Base-by-base conservation (phyloP, 192 early-diverging fungal genomes). In the Podochytrium sp. region DNA sequence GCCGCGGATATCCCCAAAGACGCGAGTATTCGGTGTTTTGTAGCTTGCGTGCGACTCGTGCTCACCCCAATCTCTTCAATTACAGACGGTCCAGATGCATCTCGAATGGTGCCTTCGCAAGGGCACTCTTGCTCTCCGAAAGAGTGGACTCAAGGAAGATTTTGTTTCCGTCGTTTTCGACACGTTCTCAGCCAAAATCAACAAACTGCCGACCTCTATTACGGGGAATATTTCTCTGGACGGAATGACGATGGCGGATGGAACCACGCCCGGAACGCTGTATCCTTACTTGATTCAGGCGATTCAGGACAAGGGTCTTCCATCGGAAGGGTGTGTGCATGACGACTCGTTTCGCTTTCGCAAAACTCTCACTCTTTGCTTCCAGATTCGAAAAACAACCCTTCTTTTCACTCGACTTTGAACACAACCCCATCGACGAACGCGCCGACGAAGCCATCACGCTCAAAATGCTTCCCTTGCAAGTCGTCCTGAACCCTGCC, bases 381-480 rank as follows among this genome's bases (percentile, higher is more conserved):
- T 66, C 43, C 32, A 69, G 66, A 30, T 69, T 34, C 51, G 66
- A 69, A 34, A 69, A 69, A 37, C 62, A 65, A 33, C 71, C 80
- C 0, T 96, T 96, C 74, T 95, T 96, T 73, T 78, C 79, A 4
- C 72, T 93, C 23, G 81, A 79, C 10, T 92, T 95, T 80, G 96
- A 98, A 69, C 86, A 93, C 59, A 92, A 93, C 33, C 97, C 97
- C 2, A 75, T 96, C n/a, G 95, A 98, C 76, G 85, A 80, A 25
- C 90, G 93, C 41, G 96, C 94, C 0, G 95, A 97, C 74, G 91
- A 94, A 61, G 92, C 90, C 1, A 63, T 99, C 6, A 84, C 87
- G 12, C 81, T 99, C 51, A 87, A 89, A 47, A 95, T 97, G 87
- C 87, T 93, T 37, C 92, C 95, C 62, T 83, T 99, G 34, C 91